phyloP scores from a whole-genome alignment of 1,284 basidiomycete species.

The Boletellus deceptivus region DNA sequence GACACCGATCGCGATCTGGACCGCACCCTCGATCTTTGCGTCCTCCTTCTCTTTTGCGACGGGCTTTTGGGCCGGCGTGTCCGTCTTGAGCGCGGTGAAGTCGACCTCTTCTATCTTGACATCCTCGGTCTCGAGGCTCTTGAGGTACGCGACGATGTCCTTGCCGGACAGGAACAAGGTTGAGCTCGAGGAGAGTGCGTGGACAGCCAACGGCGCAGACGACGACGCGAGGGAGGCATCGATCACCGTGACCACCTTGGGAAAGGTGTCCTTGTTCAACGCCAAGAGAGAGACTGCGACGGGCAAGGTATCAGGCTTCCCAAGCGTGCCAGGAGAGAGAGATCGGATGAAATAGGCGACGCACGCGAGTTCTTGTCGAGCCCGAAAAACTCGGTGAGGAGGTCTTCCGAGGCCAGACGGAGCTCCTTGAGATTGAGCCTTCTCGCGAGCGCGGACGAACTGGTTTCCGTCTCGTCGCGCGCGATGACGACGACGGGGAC shows the following conservation, averaged over 20 bases:
- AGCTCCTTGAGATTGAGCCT: constrained; percentile 88
- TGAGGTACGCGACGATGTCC: constrained; percentile 74
- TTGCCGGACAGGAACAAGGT: constrained; percentile 77
- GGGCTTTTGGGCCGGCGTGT: constrained; percentile 42
- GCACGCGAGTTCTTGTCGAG: constrained; percentile 85
- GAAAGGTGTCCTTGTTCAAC: constrained; percentile 66
- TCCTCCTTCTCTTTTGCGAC: constrained; percentile 66
- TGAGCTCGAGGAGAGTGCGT: constrained; percentile 65
- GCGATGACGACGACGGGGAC: constrained; percentile 88
- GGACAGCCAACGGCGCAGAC: constrained; percentile 68
- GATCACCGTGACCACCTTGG: constrained; percentile 76
- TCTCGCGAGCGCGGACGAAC: constrained; percentile 73
- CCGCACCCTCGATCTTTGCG: constrained; percentile 81
- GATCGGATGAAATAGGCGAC: constrained; percentile 31
- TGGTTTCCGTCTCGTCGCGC: constrained; percentile 79
- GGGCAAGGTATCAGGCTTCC: neutral
- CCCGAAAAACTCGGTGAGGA: constrained; percentile 82
- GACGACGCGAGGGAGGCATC: constrained; percentile 74
- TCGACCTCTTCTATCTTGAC: constrained; percentile 71
- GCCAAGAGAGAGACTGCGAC: constrained; percentile 75
- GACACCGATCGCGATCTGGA: constrained; percentile 90
- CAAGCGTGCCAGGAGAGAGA: neutral
- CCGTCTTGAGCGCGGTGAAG: constrained; percentile 61
- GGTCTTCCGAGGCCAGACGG: constrained; percentile 84
- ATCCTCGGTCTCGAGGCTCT: constrained; percentile 63